Conservation (phyloP, 495 filamentous ascomycete species). For the Penicillium taxi region DNA sequence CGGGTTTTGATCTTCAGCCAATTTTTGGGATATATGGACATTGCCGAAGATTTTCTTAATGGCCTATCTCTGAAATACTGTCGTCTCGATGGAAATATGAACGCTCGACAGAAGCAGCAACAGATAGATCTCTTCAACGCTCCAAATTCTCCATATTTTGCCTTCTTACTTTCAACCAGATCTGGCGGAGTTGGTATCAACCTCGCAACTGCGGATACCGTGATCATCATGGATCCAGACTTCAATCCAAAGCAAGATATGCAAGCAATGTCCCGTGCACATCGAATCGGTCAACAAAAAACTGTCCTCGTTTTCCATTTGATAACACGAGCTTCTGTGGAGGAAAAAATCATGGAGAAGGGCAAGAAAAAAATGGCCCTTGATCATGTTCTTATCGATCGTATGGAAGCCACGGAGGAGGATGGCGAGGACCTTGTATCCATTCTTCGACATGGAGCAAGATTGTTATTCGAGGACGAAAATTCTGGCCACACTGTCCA, state of each 20-base stretch:
- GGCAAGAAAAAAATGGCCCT: conserved; percentile 92
- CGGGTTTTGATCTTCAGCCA: conserved; percentile 94
- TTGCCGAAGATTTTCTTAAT: conserved; percentile 84
- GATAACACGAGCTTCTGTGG: conserved; percentile 76
- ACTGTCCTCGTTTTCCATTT: conserved; percentile 93
- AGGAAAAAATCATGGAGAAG: conserved; percentile 95
- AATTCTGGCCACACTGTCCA: conserved; percentile 53
- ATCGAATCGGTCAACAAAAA: conserved; percentile 92
- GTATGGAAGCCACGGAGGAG: conserved; percentile 72
- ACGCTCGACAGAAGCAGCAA: conserved; percentile 79
- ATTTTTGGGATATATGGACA: conserved; percentile 79
- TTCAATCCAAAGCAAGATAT: conserved; percentile 99
- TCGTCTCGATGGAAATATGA: conserved; percentile 79
- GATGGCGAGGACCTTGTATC: conserved; percentile 76
- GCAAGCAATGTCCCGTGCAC: conserved; percentile 87
- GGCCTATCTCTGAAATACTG: conserved; percentile 61
- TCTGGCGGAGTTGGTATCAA: conserved; percentile 98
- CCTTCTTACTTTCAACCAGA: conserved; percentile 85
- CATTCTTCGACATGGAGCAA: conserved; percentile 80
- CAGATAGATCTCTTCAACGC: conserved; percentile 91
- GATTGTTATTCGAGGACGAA: conserved; percentile 75
- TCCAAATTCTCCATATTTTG: conserved; percentile 71
- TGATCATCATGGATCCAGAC: conserved; percentile 96
- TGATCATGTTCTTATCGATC: conserved; percentile 88
- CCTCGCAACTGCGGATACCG: conserved; percentile 91